Percentiles rank a stretch among this genome's conserved stretches.
phyloP scores from a whole-genome alignment of 2,329 filamentous ascomycete genomes.

The Pseudocercospora crystallina region DNA sequence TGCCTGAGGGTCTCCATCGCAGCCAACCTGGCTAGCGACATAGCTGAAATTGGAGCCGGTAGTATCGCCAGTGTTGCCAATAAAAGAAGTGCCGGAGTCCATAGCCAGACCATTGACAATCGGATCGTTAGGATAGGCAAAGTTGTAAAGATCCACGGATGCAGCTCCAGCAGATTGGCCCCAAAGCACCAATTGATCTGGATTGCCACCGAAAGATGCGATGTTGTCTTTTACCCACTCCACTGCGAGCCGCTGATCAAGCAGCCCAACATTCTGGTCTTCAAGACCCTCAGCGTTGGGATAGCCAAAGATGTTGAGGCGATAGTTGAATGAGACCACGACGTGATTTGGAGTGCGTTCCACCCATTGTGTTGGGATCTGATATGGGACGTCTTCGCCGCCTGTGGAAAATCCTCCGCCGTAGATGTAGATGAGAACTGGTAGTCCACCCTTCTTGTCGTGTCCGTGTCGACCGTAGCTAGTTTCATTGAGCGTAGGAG shows the following conservation, averaged over 20 bases:
- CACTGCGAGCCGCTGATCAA: slow-evolving; percentile 55
- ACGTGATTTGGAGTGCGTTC: slow-evolving; percentile 37
- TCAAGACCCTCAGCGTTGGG: slow-evolving; percentile 35
- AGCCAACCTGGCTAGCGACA: slow-evolving; percentile 18
- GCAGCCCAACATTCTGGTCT: slow-evolving; percentile 49
- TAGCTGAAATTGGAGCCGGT: slow-evolving; percentile 28
- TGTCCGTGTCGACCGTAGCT: background rate
- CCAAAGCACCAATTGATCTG: slow-evolving; percentile 27
- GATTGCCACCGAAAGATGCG: slow-evolving; percentile 50
- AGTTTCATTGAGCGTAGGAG: slow-evolving; percentile 31
- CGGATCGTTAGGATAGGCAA: slow-evolving; percentile 38
- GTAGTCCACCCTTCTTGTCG: slow-evolving; percentile 26
- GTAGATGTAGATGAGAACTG: slow-evolving; percentile 51
- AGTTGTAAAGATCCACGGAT: slow-evolving; percentile 34
- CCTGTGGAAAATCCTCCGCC: slow-evolving; percentile 49
- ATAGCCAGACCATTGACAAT: slow-evolving; percentile 41
- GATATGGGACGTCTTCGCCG: slow-evolving; percentile 47
- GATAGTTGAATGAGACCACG: slow-evolving; percentile 46
- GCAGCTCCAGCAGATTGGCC: slow-evolving; percentile 31
- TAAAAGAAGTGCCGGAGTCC: slow-evolving; percentile 40
- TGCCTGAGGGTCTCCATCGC: slow-evolving; percentile 36
- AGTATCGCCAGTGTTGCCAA: slow-evolving; percentile 7
- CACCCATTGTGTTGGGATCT: slow-evolving; percentile 48
- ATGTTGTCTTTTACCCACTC: slow-evolving; percentile 56
- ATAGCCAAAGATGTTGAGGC: slow-evolving; percentile 46